A percentile compares a stretch with the other conserved stretches of the same genome.
phyloP scores from a whole-genome alignment of 2,329 filamentous ascomycete genomes.

The Sclerotiophoma versabilis region DNA sequence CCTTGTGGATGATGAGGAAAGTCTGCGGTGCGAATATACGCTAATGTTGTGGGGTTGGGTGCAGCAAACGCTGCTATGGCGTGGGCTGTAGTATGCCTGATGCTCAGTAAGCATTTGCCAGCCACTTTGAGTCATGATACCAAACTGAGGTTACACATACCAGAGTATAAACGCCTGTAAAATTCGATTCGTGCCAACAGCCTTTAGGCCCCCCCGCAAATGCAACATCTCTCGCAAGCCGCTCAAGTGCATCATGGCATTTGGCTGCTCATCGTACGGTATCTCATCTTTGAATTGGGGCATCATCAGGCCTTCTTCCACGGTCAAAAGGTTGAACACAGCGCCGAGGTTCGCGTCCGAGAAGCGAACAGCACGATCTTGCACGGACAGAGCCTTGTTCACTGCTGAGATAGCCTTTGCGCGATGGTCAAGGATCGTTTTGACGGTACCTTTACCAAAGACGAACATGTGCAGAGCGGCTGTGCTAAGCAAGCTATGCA shows the following conservation, averaged over 20 bases:
- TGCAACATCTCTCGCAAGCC: slow-evolving; percentile 47
- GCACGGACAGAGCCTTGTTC: slow-evolving; percentile 40
- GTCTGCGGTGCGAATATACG: slow-evolving; percentile 36
- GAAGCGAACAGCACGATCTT: slow-evolving; percentile 33
- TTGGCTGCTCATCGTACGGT: slow-evolving; percentile 36
- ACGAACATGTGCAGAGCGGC: slow-evolving; percentile 45
- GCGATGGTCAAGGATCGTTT: slow-evolving; percentile 43
- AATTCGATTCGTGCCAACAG: slow-evolving; percentile 47
- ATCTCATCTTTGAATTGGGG: slow-evolving; percentile 29
- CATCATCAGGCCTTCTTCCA: slow-evolving; percentile 43
- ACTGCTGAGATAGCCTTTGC: slow-evolving; percentile 45
- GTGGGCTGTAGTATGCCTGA: slow-evolving; percentile 50
- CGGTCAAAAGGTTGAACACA: slow-evolving; percentile 48
- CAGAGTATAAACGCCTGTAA: slow-evolving; percentile 52
- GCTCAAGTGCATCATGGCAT: slow-evolving; percentile 44
- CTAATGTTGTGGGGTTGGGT: slow-evolving; percentile 41
- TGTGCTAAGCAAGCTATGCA: slow-evolving; percentile 49
- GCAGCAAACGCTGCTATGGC: slow-evolving; percentile 46
- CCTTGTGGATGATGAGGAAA: slow-evolving; percentile 40
- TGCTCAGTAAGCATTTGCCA: slow-evolving; percentile 49
- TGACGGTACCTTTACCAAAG: slow-evolving; percentile 39
- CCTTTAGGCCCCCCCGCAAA: slow-evolving; percentile 43
- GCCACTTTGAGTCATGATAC: slow-evolving; percentile 26
- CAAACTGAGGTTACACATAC: slow-evolving; percentile 34
- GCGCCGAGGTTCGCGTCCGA: slow-evolving; percentile 50